These are phyloP conservation scores for Calonectria ilicicola DNA, from an alignment of 2,329 filamentous ascomycete species.

Conservation along the genomic window DNA sequence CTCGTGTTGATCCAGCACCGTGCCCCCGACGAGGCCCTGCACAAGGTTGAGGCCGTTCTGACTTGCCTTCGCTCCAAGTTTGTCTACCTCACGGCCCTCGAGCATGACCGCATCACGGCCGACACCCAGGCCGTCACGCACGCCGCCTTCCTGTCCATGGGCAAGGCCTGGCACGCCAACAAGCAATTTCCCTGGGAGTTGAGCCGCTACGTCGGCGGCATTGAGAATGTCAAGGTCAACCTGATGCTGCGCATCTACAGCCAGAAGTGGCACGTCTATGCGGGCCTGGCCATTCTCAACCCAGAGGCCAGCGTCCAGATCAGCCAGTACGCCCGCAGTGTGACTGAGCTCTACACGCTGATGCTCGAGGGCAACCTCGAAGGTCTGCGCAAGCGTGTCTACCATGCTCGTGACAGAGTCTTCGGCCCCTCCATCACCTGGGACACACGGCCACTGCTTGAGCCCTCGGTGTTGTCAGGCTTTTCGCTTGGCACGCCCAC, in stretches of 20 bases:
- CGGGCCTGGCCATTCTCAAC: slow-evolving; percentile 95
- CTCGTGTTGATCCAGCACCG: slow-evolving; percentile 95
- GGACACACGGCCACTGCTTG: slow-evolving; percentile 75
- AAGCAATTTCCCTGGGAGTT: slow-evolving; percentile 97
- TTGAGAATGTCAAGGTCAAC: slow-evolving; percentile 99
- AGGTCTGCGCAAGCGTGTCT: slow-evolving; percentile 80
- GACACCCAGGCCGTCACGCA: slow-evolving; percentile 99
- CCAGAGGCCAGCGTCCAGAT: slow-evolving; percentile 94
- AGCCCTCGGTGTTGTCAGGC: slow-evolving; percentile 87
- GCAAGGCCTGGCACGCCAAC: slow-evolving; percentile 96
- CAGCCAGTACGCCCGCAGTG: slow-evolving; percentile 89
- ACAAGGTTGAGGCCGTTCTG: slow-evolving; percentile 84
- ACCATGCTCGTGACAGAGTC: slow-evolving; percentile 73
- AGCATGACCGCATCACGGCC: slow-evolving; percentile 97
- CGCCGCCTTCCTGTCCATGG: slow-evolving; percentile 97
- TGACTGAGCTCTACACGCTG: slow-evolving; percentile 95
- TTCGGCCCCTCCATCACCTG: slow-evolving; percentile 76
- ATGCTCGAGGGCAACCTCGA: slow-evolving; percentile 89
- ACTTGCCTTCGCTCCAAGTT: slow-evolving; percentile 86
- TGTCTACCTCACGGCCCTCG: slow-evolving; percentile 86
- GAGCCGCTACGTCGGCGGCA: slow-evolving; percentile 93
- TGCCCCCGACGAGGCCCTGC: slow-evolving; percentile 80
- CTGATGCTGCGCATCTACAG: slow-evolving; percentile 96
- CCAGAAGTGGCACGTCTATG: slow-evolving; percentile 99
- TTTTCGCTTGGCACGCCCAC: slow-evolving; percentile 84